Evolutionary conservation across 2,329 filamentous ascomycete genomes (phyloP).

Genomic region (Teratosphaeria zuluensis): DNA sequence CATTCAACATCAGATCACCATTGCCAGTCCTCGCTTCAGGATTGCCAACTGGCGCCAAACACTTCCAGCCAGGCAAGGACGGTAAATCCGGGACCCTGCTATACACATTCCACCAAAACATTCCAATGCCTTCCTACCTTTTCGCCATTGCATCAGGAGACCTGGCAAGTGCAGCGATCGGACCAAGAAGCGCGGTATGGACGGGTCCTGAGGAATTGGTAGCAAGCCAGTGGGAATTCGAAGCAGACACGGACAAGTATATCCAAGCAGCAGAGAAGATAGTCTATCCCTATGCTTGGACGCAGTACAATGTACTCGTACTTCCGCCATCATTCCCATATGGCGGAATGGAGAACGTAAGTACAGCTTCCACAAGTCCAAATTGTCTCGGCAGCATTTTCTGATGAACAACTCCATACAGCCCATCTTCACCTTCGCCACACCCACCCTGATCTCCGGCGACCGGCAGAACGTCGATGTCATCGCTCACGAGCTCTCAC

Average conservation of each 20-base stretch:
- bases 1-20: constrained; percentile 76
- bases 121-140: constrained; percentile 88
- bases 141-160: constrained; percentile 86
- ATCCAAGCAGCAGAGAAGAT: constrained; percentile 73
- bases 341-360: constrained; percentile 43
- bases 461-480: constrained; percentile 81
- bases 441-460: constrained; percentile 85
- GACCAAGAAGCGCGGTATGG: constrained; percentile 72
- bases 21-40: constrained; percentile 90
- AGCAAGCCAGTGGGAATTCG: constrained; percentile 82
- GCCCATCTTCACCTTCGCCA: constrained; percentile 79
- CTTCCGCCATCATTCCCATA: constrained; percentile 86
- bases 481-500: constrained; percentile 73
- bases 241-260: constrained; percentile 84
- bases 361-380: background rate
- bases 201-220: constrained; percentile 80
- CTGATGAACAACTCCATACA: background rate
- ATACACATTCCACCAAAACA: constrained; percentile 80
- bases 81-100: constrained; percentile 48
- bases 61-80: constrained; percentile 42
- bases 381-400: background rate
- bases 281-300: constrained; percentile 86
- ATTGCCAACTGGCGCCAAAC: constrained; percentile 47
- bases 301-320: constrained; percentile 86
- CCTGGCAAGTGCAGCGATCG: constrained; percentile 74